These are phyloP conservation scores for Gloeophyllum trabeum DNA, from an alignment of 768 basidiomycete genomes.

Conservation along the genomic window DNA sequence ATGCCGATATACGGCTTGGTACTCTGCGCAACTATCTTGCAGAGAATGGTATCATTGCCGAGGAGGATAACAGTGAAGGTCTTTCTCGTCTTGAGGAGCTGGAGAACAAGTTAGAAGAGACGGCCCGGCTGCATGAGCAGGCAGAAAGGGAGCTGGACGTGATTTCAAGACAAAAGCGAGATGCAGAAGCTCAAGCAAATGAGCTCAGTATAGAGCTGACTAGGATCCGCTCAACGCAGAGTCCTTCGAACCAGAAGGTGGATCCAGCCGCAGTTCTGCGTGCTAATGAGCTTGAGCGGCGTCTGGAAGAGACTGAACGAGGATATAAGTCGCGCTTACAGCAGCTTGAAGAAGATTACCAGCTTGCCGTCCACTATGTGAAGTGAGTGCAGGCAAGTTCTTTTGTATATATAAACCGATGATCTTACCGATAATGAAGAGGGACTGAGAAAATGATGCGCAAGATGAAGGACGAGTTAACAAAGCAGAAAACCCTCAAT, in stretches of 20 bases:
- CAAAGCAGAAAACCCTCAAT: conserved; percentile 80
- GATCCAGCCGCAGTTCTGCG: conserved; percentile 33
- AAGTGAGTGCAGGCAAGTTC: conserved; percentile 61
- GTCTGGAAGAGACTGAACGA: conserved; percentile 68
- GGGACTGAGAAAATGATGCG: conserved; percentile 98
- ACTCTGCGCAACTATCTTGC: conserved; percentile 80
- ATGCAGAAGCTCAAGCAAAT: conserved; percentile 61
- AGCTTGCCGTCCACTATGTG: conserved; percentile 93
- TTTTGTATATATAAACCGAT: too few relatives aligned
- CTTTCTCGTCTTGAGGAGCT: conserved; percentile 53
- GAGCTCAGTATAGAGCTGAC: conserved; percentile 59
- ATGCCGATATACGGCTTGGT: conserved; percentile 60
- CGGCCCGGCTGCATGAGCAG: conserved; percentile 58
- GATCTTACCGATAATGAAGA: too few relatives aligned
- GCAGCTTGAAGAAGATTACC: conserved; percentile 92
- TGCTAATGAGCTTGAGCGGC: conserved; percentile 61
- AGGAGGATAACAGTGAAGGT: conserved; percentile 31
- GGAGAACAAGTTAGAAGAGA: conserved; percentile 68
- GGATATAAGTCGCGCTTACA: conserved; percentile 71
- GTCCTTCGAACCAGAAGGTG: conserved; percentile 26
- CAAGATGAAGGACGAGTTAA: conserved; percentile 90
- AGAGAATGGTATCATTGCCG: conserved; percentile 76
- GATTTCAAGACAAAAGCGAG: conserved; percentile 53
- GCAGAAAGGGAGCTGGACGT: conserved; percentile 68
- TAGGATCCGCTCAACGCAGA: conserved; percentile 46